A percentile compares a stretch with the other conserved stretches of the same genome.
phyloP scores from a whole-genome alignment of 805 yeast genomes.

The Candida tibetensis region DNA sequence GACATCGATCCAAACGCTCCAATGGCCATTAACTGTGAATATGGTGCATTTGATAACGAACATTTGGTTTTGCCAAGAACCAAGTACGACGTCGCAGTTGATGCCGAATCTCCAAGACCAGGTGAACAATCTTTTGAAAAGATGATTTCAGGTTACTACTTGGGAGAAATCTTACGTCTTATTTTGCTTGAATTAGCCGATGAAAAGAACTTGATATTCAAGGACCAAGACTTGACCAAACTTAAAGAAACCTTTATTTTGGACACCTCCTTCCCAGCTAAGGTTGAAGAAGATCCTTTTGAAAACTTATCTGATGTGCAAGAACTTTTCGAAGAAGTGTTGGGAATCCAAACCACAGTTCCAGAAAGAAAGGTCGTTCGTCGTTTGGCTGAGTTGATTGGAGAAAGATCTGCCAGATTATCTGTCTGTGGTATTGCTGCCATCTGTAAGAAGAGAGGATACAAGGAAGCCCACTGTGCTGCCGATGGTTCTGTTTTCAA shows the following conservation, averaged over 20 bases:
- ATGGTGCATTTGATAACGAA: constrained; percentile 96
- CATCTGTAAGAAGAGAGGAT: constrained; percentile 80
- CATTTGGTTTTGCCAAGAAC: constrained; percentile 83
- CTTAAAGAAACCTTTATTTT: constrained; percentile 65
- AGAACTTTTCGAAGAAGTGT: constrained; percentile 56
- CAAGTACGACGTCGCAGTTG: constrained; percentile 78
- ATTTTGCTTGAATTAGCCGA: constrained; percentile 68
- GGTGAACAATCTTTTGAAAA: constrained; percentile 95
- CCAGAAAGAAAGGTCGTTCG: constrained; percentile 83
- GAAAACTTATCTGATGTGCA: constrained; percentile 77
- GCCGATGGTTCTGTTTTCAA: constrained; percentile 97
- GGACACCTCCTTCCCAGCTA: constrained; percentile 88
- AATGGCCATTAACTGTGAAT: constrained; percentile 98
- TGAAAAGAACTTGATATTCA: constrained; percentile 61
- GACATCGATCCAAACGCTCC: constrained; percentile 64
- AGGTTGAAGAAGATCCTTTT: constrained; percentile 84
- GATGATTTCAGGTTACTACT: constrained; percentile 95
- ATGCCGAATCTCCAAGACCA: constrained; percentile 88
- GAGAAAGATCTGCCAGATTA: constrained; percentile 89
- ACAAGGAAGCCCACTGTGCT: constrained; percentile 79
- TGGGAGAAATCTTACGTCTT: constrained; percentile 88
- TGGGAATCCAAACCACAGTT: constrained; percentile 63
- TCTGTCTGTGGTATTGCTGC: constrained; percentile 96
- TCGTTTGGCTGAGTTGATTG: constrained; percentile 79
- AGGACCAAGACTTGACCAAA: constrained; percentile 62